phyloP scores from a whole-genome alignment of 164 flowering plant species.

The Paratinospora sagittata region DNA sequence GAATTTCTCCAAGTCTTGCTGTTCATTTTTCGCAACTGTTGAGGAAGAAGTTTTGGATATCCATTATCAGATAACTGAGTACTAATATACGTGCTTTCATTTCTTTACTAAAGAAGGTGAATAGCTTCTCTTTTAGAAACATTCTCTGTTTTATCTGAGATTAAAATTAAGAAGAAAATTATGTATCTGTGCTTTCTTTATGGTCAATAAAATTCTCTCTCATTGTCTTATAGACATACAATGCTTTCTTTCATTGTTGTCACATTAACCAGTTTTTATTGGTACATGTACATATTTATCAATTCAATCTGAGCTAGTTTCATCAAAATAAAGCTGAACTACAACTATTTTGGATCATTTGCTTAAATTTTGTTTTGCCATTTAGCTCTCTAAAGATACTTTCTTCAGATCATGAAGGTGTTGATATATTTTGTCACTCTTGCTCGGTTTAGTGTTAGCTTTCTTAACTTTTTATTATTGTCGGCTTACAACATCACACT shows the following conservation, averaged over 20 bases:
- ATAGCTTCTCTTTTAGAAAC: background rate
- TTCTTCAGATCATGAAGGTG: no score
- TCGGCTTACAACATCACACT: no score
- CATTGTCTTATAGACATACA: background rate
- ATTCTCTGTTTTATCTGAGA: background rate
- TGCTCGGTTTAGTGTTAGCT: no score
- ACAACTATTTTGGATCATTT: no score
- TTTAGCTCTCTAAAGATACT: no score
- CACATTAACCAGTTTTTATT: background rate
- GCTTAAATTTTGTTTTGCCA: no score
- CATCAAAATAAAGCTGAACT: no score
- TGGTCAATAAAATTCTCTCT: background rate
- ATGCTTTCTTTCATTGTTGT: background rate
- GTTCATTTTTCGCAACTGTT: background rate
- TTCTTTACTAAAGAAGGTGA: background rate
- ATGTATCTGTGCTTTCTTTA: background rate
- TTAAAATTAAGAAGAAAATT: background rate
- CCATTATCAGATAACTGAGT: background rate
- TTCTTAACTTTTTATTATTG: no score
- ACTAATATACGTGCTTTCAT: background rate
- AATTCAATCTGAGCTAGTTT: no score
- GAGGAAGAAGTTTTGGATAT: background rate
- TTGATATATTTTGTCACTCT: no score
- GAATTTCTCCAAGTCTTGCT: background rate
- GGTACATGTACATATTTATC: no score